Evolutionary conservation across 768 basidiomycete species (phyloP).

Genomic region (Gyrodon lividus): DNA sequence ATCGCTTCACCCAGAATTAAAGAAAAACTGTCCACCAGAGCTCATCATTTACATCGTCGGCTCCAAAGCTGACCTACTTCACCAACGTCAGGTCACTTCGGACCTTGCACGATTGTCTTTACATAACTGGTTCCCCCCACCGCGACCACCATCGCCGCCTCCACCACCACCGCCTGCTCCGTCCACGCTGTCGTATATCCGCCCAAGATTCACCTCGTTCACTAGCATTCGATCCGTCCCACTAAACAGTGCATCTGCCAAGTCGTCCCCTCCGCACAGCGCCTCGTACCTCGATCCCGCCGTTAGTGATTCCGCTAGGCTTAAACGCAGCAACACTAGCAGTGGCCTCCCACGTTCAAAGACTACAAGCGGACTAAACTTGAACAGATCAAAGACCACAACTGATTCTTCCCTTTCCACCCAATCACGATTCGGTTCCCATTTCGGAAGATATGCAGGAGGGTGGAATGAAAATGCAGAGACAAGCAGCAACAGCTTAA

Average conservation of each 20-base stretch:
- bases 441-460: slow-evolving; percentile 49
- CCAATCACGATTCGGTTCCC: slow-evolving; percentile 57
- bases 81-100: slow-evolving; percentile 71
- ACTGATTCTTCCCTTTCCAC: slow-evolving; percentile 42
- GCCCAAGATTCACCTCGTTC: slow-evolving; percentile 35
- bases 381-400: slow-evolving; percentile 27
- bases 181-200: slow-evolving; percentile 36
- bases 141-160: slow-evolving; percentile 63
- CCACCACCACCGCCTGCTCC: slow-evolving; percentile 55
- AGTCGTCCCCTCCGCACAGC: slow-evolving; percentile 52
- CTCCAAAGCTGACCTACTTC: slow-evolving; percentile 80
- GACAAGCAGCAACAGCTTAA: slow-evolving; percentile 63
- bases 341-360: slow-evolving; percentile 49
- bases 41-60: slow-evolving; percentile 95
- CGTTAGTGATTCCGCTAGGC: slow-evolving; percentile 48
- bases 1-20: slow-evolving; percentile 57
- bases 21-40: slow-evolving; percentile 86
- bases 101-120: slow-evolving; percentile 83
- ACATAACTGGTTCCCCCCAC: slow-evolving; percentile 87
- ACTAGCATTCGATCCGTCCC: slow-evolving; percentile 65
- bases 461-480: slow-evolving; percentile 59
- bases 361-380: slow-evolving; percentile 39
- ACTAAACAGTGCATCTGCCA: slow-evolving; percentile 41
- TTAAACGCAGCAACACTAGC: slow-evolving; percentile 53
- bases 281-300: slow-evolving; percentile 66